Conservation (phyloP, 345 rosid species). For the Moricandia moricandioides region DNA sequence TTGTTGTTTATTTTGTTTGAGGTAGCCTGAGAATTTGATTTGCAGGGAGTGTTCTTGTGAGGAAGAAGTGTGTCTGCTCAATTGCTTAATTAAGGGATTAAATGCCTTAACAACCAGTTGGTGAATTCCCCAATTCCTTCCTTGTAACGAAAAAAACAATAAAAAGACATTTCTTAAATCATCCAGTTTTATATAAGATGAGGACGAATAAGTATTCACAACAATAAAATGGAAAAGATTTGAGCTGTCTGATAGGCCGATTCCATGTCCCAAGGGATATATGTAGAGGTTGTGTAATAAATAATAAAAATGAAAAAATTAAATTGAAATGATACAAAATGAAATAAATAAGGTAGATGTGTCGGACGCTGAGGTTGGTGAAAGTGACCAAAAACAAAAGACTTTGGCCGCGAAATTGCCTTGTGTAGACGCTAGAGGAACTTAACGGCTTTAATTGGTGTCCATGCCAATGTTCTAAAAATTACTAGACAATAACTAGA, state of each 20-base stretch:
- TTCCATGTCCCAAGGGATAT: conserved; percentile 24
- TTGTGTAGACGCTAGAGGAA: too few relatives aligned
- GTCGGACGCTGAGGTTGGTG: conserved; percentile 40
- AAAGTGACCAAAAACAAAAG: conserved; percentile 32
- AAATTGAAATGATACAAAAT: conserved; percentile 19
- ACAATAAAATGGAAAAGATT: neutral
- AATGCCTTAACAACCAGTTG: conserved; percentile 67
- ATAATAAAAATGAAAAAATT: neutral
- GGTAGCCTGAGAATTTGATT: conserved; percentile 8
- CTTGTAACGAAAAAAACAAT: conserved; percentile 16
- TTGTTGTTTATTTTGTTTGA: neutral
- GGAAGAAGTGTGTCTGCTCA: conserved; percentile 32
- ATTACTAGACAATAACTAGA: too few relatives aligned
- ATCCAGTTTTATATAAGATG: conserved; percentile 1
- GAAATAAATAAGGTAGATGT: conserved; percentile 38
- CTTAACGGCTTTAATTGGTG: too few relatives aligned
- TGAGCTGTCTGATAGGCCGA: conserved; percentile 17
- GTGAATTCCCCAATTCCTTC: conserved; percentile 38
- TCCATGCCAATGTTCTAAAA: too few relatives aligned
- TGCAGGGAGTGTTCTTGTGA: conserved; percentile 20
- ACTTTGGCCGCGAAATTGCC: conserved; percentile 17
- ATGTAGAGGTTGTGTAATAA: conserved; percentile 39
- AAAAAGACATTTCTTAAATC: neutral
- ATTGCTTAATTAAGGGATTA: conserved; percentile 61
- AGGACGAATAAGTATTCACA: neutral